A percentile compares a stretch with the other conserved stretches of the same genome.
Evolutionary conservation across 257 asterid genomes (phyloP).

Genomic region (Capsicum chinense): DNA sequence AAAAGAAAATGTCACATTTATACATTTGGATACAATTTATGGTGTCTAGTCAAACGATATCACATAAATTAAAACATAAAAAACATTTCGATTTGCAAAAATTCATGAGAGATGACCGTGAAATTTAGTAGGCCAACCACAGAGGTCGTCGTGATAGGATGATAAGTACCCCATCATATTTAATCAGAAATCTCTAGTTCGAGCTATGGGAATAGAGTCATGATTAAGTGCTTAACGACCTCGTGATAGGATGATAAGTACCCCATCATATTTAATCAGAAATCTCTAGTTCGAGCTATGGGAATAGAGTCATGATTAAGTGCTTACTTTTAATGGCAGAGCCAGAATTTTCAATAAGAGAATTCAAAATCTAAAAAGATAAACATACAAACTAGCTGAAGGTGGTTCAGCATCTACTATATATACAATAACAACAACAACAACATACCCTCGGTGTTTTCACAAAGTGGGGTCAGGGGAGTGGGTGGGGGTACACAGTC

Average conservation of each 20-base stretch:
- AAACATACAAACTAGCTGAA: too few species aligned
- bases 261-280: background rate
- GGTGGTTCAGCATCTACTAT: too few species aligned
- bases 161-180: background rate
- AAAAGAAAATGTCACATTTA: background rate
- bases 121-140: background rate
- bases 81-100: background rate
- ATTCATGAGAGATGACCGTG: background rate
- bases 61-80: background rate
- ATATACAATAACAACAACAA: too few species aligned
- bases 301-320: too few species aligned
- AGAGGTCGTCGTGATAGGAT: background rate
- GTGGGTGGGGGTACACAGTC: too few species aligned
- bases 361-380: too few species aligned
- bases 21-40: background rate
- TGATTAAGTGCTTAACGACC: too few species aligned
- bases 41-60: background rate
- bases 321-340: too few species aligned
- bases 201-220: fast-evolving
- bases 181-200: background rate
- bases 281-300: fast-evolving
- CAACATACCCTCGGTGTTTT: too few species aligned
- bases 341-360: too few species aligned
- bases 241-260: background rate
- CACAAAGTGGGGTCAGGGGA: too few species aligned